Conservation (phyloP, 2,329 filamentous ascomycete species). For the Endocalyx cinctus region DNA sequence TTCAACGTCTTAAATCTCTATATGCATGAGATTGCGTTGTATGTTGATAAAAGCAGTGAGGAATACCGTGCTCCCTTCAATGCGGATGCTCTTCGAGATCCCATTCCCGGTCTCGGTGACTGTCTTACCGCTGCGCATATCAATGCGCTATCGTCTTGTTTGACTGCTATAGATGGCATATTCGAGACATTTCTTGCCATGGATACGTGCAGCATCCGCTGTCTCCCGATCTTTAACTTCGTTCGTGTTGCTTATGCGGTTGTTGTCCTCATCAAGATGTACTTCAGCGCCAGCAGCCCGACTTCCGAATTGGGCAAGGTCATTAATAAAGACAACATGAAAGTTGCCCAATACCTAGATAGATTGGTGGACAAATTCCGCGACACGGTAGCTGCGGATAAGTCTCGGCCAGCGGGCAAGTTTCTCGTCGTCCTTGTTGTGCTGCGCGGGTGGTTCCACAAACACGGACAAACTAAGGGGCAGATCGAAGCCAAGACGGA, state of each 20-base stretch:
- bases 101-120: constrained; percentile 34
- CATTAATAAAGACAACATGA: constrained; percentile 63
- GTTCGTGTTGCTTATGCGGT: constrained; percentile 68
- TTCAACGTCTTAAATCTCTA: constrained; percentile 65
- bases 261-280: constrained; percentile 70
- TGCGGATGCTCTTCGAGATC: constrained; percentile 39
- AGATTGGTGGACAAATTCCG: constrained; percentile 65
- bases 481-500: neutral
- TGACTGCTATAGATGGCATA: constrained; percentile 61
- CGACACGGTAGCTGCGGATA: constrained; percentile 57
- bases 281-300: constrained; percentile 60
- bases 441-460: constrained; percentile 65
- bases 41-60: constrained; percentile 56
- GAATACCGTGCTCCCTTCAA: constrained; percentile 38
- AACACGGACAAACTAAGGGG: constrained; percentile 33
- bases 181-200: constrained; percentile 62
- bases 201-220: constrained; percentile 54
- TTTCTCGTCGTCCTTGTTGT: constrained; percentile 68
- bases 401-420: constrained; percentile 62
- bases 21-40: constrained; percentile 71
- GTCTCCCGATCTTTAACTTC: constrained; percentile 65
- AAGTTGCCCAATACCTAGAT: constrained; percentile 62
- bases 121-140: constrained; percentile 55
- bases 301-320: constrained; percentile 65
- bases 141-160: constrained; percentile 61